Conservation (phyloP, 208 protist species). For the Novymonas esmeraldas region DNA sequence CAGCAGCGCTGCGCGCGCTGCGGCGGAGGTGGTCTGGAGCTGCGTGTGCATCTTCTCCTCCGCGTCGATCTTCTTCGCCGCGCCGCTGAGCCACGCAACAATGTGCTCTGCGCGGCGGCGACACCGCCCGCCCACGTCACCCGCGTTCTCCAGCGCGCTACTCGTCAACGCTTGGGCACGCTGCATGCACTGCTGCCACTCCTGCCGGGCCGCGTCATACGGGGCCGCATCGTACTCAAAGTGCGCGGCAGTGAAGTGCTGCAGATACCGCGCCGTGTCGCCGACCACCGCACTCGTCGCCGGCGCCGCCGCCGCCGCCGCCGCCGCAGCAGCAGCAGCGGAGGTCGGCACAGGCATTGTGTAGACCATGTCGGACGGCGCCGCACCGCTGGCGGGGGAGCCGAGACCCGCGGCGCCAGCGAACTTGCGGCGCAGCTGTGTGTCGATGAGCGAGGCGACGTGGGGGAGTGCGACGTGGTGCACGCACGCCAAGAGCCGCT, state of each 20-base stretch:
- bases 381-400: background rate
- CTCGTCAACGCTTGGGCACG: background rate
- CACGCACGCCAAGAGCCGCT: constrained; percentile 30
- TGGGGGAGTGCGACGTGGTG: constrained; percentile 53
- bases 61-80: constrained; percentile 33
- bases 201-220: constrained; percentile 43
- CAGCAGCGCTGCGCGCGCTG: constrained; percentile 11
- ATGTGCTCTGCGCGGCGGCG: constrained; percentile 11
- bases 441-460: constrained; percentile 39
- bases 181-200: constrained; percentile 34
- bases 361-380: constrained; percentile 22
- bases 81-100: constrained; percentile 34
- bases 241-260: constrained; percentile 57
- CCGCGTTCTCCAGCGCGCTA: background rate
- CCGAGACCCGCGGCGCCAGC: constrained; percentile 1
- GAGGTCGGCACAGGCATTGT: constrained; percentile 1
- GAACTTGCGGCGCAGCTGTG: constrained; percentile 37
- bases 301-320: background rate
- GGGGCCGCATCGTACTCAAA: constrained; percentile 52
- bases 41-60: constrained; percentile 52
- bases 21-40: constrained; percentile 16
- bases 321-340: background rate
- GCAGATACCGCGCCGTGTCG: too few relatives aligned
- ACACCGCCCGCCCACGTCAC: background rate
- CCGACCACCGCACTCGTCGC: constrained; percentile 31